Evolutionary conservation across 2,329 filamentous ascomycete species (phyloP).

Genomic region (Aspergillus versicolor): DNA sequence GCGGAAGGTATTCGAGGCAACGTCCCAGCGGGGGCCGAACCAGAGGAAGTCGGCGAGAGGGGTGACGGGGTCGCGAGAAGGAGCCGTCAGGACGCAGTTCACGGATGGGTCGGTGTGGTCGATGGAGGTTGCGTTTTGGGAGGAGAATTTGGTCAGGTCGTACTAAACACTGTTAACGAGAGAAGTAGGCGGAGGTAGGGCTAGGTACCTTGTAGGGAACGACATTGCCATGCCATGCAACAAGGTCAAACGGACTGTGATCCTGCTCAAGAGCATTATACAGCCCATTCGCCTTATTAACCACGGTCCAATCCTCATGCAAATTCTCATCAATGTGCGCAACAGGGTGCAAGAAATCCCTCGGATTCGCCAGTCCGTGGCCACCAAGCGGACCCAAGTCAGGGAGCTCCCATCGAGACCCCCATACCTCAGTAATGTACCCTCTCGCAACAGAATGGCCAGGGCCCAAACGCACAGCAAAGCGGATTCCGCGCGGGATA

Average conservation of each 20-base stretch:
- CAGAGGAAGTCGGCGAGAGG: constrained; percentile 69
- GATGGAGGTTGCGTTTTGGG: constrained; percentile 55
- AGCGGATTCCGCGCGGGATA: constrained; percentile 61
- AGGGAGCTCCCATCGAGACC: constrained; percentile 60
- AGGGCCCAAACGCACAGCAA: constrained; percentile 55
- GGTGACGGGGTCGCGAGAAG: constrained; percentile 56
- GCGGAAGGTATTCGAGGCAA: constrained; percentile 68
- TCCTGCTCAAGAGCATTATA: constrained; percentile 58
- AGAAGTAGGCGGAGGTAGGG: not conserved
- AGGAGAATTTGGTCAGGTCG: constrained; percentile 59
- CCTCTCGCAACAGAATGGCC: constrained; percentile 55
- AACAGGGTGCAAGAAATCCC: constrained; percentile 62
- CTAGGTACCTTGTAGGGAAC: constrained; percentile 52
- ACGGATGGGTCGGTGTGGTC: constrained; percentile 68
- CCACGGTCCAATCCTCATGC: constrained; percentile 52
- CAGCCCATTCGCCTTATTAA: constrained; percentile 59
- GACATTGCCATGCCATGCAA: constrained; percentile 67
- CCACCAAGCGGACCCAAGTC: constrained; percentile 64
- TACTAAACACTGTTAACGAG: constrained; percentile 30
- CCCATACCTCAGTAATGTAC: constrained; percentile 64
- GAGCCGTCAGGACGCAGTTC: constrained; percentile 57
- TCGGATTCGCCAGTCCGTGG: constrained; percentile 62
- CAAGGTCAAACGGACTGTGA: constrained; percentile 66
- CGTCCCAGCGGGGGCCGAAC: constrained; percentile 71
- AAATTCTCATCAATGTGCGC: constrained; percentile 56